Evolutionary conservation across 2,329 filamentous ascomycete species (phyloP), one percentile per base, ranked within the genome.

Genomic region (Aureobasidium musti): DNA sequence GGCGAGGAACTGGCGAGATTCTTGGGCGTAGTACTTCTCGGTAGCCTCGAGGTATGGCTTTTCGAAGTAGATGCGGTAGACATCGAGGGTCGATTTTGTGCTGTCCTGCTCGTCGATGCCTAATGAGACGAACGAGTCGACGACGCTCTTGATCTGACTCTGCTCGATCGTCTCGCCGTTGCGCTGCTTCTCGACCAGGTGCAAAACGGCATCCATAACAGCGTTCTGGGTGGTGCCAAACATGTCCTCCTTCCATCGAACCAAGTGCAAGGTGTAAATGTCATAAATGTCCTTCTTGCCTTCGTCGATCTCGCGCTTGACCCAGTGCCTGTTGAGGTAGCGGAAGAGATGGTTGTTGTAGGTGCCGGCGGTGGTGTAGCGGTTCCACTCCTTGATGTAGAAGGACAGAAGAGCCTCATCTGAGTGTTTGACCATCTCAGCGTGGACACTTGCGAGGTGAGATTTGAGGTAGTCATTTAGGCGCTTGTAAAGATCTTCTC

Each of bases 221-320:
- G 92, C 94, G 68, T 84, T 83, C 65, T 93, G 89, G 2, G 97
- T 91, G 67, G 87, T 86, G 68, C 87, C 84, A 77, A 99, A 99
- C 73, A 99, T 88, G 68, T 96, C 91, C 71, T 90, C 86, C 71
- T 93, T 92, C 95, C 95, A 99, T 75, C 94, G 91, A 23, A 98
- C 95, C 47, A 99, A 82, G 73, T 99, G 95, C 41, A 99, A 82
- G 0, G 95, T 99, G 79, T 99, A 99, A 56, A 99, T 95, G 77
- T 99, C 95, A 78, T 96, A 98, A 8, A 98, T 91, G 74, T 94
- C 91, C 82, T 98, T 97, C 81, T 99, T 98, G 39, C 95, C 95
- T 78, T 99, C 95, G 70, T 99, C 95, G 80, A 99, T 97, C 80
- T 99, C 95, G 35, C 95, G 86, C 84, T 97, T 99, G 1, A 99